Evolutionary conservation across 2,329 filamentous ascomycete species (phyloP).

Genomic region (Fusarium penzigii): DNA sequence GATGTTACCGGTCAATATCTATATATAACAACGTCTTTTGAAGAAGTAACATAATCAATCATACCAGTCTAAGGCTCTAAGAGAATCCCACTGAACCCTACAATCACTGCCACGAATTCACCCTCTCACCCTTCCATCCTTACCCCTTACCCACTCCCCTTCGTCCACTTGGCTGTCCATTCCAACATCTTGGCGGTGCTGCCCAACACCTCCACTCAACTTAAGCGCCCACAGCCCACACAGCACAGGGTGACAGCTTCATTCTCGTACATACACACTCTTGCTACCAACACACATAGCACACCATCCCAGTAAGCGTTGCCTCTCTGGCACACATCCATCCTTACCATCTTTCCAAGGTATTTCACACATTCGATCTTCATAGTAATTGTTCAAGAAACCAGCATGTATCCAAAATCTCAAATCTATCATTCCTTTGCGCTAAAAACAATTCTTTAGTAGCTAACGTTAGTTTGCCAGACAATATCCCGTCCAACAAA

Average conservation of each 20-base stretch:
- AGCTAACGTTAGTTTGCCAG: background rate
- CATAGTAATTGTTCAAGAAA: background rate
- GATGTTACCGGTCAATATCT: too few relatives aligned
- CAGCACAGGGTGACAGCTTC: conserved; percentile 15
- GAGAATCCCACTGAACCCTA: too few relatives aligned
- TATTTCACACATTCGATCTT: background rate
- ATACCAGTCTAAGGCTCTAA: background rate
- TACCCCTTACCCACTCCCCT: conserved; percentile 5
- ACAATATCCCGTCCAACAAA: background rate
- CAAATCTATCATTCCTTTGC: background rate
- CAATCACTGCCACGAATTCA: background rate
- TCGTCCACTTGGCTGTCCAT: background rate
- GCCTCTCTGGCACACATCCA: too few relatives aligned
- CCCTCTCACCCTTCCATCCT: conserved; percentile 8
- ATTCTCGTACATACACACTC: conserved; percentile 17
- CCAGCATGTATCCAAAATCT: background rate
- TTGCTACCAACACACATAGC: background rate
- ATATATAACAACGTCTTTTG: too few relatives aligned
- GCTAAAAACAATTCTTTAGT: background rate
- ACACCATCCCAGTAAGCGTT: background rate
- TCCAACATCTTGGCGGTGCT: conserved; percentile 13
- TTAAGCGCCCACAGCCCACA: background rate
- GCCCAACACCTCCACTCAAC: conserved; percentile 14
- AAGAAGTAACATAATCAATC: background rate
- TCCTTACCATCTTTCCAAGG: background rate